Base-by-base conservation (phyloP, 148 eudicot species). In the Camellia sinensis region DNA sequence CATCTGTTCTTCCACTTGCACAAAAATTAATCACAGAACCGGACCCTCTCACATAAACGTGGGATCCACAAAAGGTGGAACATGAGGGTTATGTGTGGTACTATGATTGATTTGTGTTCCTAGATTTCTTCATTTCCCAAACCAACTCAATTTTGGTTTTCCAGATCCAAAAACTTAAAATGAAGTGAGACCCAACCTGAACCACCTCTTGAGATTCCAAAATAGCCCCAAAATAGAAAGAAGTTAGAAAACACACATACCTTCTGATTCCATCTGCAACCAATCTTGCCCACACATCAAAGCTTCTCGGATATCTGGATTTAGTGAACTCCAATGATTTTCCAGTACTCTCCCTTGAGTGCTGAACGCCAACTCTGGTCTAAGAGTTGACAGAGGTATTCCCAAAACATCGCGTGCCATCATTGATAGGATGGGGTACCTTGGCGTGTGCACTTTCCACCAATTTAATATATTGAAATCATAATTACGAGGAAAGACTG, bases 371-470 rank as follows among this genome's bases (percentile, higher is more conserved):
- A 89, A 66, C 65, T 93, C 98, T 19, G 86, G 83, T 21, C 82
- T 83, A 74, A 91, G 84, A n/a, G 92, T 91, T 14, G 97, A 89
- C 85, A 93, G 80, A 37, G 98, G 95, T 82, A 90, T 84, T 8
- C 87, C 89, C 82, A 95, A 85, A 80, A 93, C 79, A 83, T 95
- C 98, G 44, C 94, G 92, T 37, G 94, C 98, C 94, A 91, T 95
- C 94, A 89, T 88, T 41, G 97, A 92, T 72, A 95, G 81, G 48
- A 95, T 86, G 7, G 98, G 98, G 78, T 93, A 95, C 87, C 97
- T 89, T 8, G 97, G 94, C 6, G 92, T 95, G 81, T 95, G 97
- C 75, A 92, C 98, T 87, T 91, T 95, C 98, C 98, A 95, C 98
- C 98, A 95, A 77, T 88, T 90, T 63, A 92, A 88, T 81, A 95